These are phyloP conservation scores for Inga laurina DNA, from an alignment of 306 rosid genomes.

Conservation along the genomic window DNA sequence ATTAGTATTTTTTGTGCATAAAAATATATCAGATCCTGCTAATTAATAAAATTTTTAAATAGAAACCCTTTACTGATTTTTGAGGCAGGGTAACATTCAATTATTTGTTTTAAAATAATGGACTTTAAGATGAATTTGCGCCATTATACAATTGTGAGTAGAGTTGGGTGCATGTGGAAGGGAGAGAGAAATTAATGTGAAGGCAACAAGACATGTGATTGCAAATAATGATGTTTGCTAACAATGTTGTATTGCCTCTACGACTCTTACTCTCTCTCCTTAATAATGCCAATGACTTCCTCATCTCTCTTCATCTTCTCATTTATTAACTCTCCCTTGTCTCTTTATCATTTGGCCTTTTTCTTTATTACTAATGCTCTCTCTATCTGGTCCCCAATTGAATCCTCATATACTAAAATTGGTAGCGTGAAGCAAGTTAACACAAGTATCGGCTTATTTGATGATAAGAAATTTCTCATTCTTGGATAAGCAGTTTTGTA, in stretches of 20 bases:
- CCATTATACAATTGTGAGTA: neutral
- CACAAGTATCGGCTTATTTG: too few species aligned
- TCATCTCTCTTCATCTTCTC: neutral
- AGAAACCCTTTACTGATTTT: too few species aligned
- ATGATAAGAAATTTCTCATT: too few species aligned
- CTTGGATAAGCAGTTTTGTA: too few species aligned
- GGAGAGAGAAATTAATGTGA: constrained; percentile 12
- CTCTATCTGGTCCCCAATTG: neutral
- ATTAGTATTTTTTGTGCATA: too few species aligned
- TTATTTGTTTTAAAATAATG: too few species aligned
- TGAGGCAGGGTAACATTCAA: too few species aligned
- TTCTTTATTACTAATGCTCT: neutral
- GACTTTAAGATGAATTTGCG: neutral
- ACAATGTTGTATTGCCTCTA: too few species aligned
- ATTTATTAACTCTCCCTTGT: neutral
- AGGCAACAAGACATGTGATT: constrained; percentile 41
- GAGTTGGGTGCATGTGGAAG: neutral
- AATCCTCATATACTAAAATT: too few species aligned
- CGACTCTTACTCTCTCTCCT: neutral
- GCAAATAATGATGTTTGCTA: constrained; percentile 46
- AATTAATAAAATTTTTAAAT: too few species aligned
- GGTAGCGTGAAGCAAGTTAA: too few species aligned
- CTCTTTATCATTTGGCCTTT: neutral
- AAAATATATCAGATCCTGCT: too few species aligned
- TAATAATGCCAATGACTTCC: neutral